Evolutionary conservation across 345 rosid genomes (phyloP).

Genomic region (Triadica sebifera): DNA sequence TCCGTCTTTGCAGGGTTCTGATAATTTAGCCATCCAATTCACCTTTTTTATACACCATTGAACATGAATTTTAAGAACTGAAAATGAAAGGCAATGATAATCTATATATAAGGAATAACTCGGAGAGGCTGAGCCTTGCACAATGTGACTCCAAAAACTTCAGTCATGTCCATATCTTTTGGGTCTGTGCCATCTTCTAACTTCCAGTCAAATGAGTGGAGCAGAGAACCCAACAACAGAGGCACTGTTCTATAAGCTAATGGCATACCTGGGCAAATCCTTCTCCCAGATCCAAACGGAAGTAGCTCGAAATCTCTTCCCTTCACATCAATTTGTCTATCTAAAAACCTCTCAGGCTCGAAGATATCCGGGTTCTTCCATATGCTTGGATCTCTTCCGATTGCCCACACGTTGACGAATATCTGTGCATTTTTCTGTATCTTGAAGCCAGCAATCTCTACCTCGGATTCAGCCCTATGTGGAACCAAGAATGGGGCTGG

Average conservation of each 20-base stretch:
- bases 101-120: slow-evolving; percentile 14
- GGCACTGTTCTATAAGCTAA: slow-evolving; percentile 35
- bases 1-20: too few relatives aligned
- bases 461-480: background rate
- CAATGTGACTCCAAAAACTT: slow-evolving; percentile 29
- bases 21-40: too few relatives aligned
- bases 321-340: slow-evolving; percentile 4
- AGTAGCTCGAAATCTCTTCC: slow-evolving; percentile 22
- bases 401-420: slow-evolving; percentile 1
- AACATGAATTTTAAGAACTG: too few relatives aligned
- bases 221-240: slow-evolving; percentile 42
- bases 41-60: too few relatives aligned
- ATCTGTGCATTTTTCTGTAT: slow-evolving; percentile 3
- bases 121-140: slow-evolving; percentile 30
- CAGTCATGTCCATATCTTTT: slow-evolving; percentile 20
- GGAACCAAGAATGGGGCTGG: background rate
- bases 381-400: background rate
- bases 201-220: slow-evolving; percentile 34
- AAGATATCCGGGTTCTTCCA: background rate
- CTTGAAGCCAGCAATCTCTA: slow-evolving; percentile 5
- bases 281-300: slow-evolving; percentile 33
- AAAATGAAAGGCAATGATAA: background rate
- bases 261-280: slow-evolving; percentile 42
- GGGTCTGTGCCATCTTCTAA: slow-evolving; percentile 21
- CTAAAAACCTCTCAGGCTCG: slow-evolving; percentile 16